Conservation (phyloP, 257 asterid species). For the Orobanche coerulescens region DNA sequence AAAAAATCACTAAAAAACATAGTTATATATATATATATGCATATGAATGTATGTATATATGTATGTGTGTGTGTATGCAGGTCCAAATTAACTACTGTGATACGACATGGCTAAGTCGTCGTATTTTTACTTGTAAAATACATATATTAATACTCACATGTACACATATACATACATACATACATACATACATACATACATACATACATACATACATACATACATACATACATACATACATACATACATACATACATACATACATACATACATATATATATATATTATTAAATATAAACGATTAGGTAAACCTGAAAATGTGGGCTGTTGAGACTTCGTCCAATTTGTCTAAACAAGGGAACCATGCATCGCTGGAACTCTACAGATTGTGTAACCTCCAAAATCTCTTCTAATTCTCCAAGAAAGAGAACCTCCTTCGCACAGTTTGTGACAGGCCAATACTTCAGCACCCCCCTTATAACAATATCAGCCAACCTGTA, state of each 20-base stretch:
- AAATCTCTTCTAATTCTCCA: slow-evolving; percentile 80
- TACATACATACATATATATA: too few species aligned
- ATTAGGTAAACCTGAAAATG: slow-evolving; percentile 75
- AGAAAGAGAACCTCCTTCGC: slow-evolving; percentile 88
- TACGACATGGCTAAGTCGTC: background rate
- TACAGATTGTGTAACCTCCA: slow-evolving; percentile 69
- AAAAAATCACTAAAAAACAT: background rate
- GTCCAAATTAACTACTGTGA: background rate
- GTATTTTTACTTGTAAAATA: background rate
- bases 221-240: too few species aligned
- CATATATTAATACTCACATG: too few species aligned
- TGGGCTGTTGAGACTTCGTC: slow-evolving; percentile 72
- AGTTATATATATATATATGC: background rate
- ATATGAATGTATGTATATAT: background rate
- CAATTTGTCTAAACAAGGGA: slow-evolving; percentile 81
- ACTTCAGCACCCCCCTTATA: slow-evolving; percentile 69
- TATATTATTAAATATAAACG: slow-evolving; percentile 2
- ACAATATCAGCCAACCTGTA: slow-evolving; percentile 71
- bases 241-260: too few species aligned
- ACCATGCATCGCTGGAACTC: slow-evolving; percentile 82
- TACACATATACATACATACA: too few species aligned
- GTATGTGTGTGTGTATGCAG: background rate
- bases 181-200: too few species aligned
- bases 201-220: too few species aligned
- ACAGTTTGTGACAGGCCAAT: slow-evolving; percentile 84